Evolutionary conservation across 305 asterid species (phyloP), one percentile per base, ranked within the genome.

Genomic region (Rubia peregrina): DNA sequence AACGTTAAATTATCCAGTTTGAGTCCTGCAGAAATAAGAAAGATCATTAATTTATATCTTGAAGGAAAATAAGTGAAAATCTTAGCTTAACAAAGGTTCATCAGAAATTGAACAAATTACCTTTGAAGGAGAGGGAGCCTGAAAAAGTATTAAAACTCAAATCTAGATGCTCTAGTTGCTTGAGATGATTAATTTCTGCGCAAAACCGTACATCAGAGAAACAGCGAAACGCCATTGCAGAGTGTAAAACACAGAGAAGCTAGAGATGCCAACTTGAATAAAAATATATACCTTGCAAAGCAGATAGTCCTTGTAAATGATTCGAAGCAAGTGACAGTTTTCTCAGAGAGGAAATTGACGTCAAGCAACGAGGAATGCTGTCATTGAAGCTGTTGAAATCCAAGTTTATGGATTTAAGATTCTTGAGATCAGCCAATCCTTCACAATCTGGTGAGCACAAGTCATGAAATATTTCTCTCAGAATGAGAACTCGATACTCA

Each of bases 91-190:
- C 17, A 2, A 38, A 16, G 1, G 24, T 63, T 17, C 22, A 40
- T 38, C 12, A 60, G 6, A 60, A 26, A 26, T 1, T 36, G 36
- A 55, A 9, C 9, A 65, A 19, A 16, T 17, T 42, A 65, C 70
- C 70, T 65, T 65, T 65, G 38, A 43, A 19, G 38, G 56, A 42
- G 2, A 65, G 57, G 13, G 57, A 9, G 14, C 13, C 70, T 21
- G 19, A 11, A 21, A 65, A 42, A 0, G 26, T 3, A 65, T 42
- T 65, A 17, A 1, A 21, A 22, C 70, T 65, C 40, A 65, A 65
- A 30, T 65, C 70, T 5, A 65, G 70, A 42, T 21, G 38, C 38
- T 65, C 70, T n/a, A 65, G 49, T 43, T 65, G 55, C 11, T 43
- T 12, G 56, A 65, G 13, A 22, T 2, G 40, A 43, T 17, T 65